Base-by-base conservation (phyloP, 345 rosid species). In the Salix purpurea region DNA sequence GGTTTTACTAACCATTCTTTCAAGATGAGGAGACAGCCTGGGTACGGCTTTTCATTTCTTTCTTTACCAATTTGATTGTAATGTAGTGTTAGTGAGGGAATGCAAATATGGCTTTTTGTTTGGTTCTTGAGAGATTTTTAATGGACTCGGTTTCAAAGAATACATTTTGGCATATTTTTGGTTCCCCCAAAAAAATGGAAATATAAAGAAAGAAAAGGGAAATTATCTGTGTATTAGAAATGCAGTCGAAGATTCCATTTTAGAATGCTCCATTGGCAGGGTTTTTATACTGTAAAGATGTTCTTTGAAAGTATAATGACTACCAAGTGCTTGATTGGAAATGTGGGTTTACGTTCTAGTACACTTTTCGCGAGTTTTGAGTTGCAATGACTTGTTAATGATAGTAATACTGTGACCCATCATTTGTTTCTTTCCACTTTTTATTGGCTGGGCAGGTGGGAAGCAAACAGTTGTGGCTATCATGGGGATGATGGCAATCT, bases 401-500 rank as follows among this genome's bases (percentile, higher is more conserved):
- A 36, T 34, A 52, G 30, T 16, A 65, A 24, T 62, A 18, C 8
- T 26, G 26, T 0, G 19, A 26, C 54, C 15, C 13, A 9, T 46
- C 4, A 65, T 8, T 30, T 19, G 32, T 32, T 14, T 37, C 12
- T 18, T 50, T 78, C 48, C 7, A n/a, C 6, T 66, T 13, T 60
- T 69, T 79, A 30, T 81, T 39, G 74, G 65, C 78, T 18, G 82
- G 71, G 64, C 81, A 96, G 99, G 72, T 96, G 99, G 99, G 99
- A 93, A 92, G 88, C 84, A 69, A 93, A 93, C 85, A 92, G 97
- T 81, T 92, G 89, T 74, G 99, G 99, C 24, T 96, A 93, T 87
- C 98, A 93, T 83, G 97, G 99, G 74, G 99, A 96, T 76, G 95
- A 92, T 90, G 99, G 99, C 62, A 14, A 60, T 62, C 87, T 96